Conservation (phyloP, 2,329 filamentous ascomycete genomes). For the Talaromyces sp. region DNA sequence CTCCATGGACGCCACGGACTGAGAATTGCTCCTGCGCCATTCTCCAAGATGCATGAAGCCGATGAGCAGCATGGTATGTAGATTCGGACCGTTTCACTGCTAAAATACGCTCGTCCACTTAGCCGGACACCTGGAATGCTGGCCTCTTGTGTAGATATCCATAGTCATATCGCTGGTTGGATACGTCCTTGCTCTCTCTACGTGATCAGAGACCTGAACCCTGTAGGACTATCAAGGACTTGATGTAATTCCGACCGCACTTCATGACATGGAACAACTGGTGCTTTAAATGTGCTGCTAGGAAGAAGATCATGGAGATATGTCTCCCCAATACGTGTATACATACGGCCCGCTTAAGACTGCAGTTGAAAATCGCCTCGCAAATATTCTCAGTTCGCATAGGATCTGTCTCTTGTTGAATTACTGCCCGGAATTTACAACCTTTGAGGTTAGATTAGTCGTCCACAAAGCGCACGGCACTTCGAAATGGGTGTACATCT, state of each 20-base stretch:
- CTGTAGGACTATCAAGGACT: not conserved
- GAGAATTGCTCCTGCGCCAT: not conserved
- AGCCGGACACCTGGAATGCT: not conserved
- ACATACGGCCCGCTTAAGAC: not conserved
- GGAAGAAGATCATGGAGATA: not conserved
- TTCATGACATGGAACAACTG: not conserved
- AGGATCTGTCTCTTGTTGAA: not conserved
- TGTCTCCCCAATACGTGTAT: not conserved
- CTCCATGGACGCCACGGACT: not conserved
- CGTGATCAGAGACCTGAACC: not conserved
- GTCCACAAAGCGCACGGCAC: not conserved
- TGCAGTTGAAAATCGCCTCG: not conserved
- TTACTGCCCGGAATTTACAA: not conserved
- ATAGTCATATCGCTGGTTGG: not conserved
- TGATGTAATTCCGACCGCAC: not conserved
- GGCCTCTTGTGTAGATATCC: not conserved
- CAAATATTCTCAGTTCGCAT: not conserved
- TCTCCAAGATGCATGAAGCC: not conserved
- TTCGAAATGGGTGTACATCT: constrained; percentile 5
- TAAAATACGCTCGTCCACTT: too few species aligned
- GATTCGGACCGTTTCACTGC: too few species aligned
- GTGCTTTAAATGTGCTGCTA: not conserved
- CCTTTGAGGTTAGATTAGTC: not conserved
- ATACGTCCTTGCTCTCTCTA: not conserved
- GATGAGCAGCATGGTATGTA: not conserved